Evolutionary conservation across 306 rosid species (phyloP).

Genomic region (Rubus idaeus): DNA sequence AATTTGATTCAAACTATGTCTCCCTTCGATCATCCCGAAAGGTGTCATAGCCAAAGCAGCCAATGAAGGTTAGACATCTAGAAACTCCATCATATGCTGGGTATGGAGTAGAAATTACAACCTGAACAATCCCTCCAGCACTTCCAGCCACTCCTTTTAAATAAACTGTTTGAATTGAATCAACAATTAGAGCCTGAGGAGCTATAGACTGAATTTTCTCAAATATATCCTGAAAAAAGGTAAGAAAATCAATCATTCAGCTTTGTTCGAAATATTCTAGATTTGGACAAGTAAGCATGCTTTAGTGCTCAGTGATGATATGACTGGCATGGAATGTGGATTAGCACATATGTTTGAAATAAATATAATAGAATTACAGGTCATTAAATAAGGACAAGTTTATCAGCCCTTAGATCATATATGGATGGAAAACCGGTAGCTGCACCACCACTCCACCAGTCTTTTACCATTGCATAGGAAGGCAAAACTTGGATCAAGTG

Average conservation of each 20-base stretch:
- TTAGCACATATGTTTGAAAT: background rate
- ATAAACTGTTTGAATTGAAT: constrained; percentile 91
- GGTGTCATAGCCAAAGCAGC: constrained; percentile 2
- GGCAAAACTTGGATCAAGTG: background rate
- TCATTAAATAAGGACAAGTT: background rate
- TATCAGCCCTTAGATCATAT: background rate
- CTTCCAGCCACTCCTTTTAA: constrained; percentile 68
- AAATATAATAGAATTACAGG: background rate
- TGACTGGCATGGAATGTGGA: background rate
- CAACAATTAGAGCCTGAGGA: constrained; percentile 73
- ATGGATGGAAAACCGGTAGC: background rate
- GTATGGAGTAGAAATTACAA: constrained; percentile 22
- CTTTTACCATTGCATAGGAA: background rate
- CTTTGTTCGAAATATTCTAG: constrained; percentile 15
- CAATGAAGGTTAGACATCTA: constrained; percentile 17
- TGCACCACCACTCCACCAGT: background rate
- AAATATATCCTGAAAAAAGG: constrained; percentile 70
- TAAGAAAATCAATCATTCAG: constrained; percentile 22
- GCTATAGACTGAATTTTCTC: constrained; percentile 56
- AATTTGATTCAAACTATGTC: background rate
- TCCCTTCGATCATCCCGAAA: background rate
- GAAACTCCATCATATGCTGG: background rate
- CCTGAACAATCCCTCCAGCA: constrained; percentile 79
- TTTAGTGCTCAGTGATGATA: background rate
- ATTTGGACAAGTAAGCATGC: constrained; percentile 6